Evolutionary conservation across 495 filamentous ascomycete genomes (phyloP).

Genomic region (Neurospora sp.): DNA sequence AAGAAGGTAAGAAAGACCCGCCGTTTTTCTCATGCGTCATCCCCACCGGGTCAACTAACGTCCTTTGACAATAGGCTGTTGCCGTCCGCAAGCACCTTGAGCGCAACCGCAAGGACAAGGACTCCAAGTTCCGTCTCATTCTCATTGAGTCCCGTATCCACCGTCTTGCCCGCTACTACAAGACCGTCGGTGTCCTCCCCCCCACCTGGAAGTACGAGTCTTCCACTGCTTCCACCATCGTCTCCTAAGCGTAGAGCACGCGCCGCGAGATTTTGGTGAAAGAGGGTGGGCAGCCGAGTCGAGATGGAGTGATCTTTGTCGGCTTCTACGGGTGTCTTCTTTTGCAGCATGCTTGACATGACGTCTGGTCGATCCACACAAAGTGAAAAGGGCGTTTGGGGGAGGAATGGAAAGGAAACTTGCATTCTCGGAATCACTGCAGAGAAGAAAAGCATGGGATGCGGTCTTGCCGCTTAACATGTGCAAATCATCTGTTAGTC

Average conservation of each 20-base stretch:
- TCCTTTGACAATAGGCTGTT: conserved; percentile 55
- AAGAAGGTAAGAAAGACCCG: conserved; percentile 68
- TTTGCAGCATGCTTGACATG: conserved; percentile 10
- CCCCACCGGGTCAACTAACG: not conserved
- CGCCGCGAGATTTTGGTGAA: not conserved
- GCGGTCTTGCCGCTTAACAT: not conserved
- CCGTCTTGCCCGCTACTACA: conserved; percentile 92
- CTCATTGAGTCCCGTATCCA: conserved; percentile 99
- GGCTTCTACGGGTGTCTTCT: conserved; percentile 7
- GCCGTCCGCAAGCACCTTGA: conserved; percentile 99
- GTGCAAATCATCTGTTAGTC: not conserved
- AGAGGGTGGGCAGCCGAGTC: conserved; percentile 2
- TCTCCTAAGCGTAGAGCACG: conserved; percentile 41
- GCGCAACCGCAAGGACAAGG: conserved; percentile 99
- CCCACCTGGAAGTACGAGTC: conserved; percentile 97
- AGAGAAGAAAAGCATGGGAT: conserved; percentile 3
- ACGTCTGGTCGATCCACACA: not conserved
- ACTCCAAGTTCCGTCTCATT: conserved; percentile 99
- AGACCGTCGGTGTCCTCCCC: conserved; percentile 94
- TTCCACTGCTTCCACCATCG: conserved; percentile 52
- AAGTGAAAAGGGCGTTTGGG: conserved; percentile 10
- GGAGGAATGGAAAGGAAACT: conserved; percentile 27
- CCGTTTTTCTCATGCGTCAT: not conserved
- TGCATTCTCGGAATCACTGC: conserved; percentile 18
- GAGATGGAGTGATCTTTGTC: conserved; percentile 6